Percentiles rank a stretch among this genome's conserved stretches.
Evolutionary conservation across 306 rosid genomes (phyloP).

Genomic region (Biancaea sappan): DNA sequence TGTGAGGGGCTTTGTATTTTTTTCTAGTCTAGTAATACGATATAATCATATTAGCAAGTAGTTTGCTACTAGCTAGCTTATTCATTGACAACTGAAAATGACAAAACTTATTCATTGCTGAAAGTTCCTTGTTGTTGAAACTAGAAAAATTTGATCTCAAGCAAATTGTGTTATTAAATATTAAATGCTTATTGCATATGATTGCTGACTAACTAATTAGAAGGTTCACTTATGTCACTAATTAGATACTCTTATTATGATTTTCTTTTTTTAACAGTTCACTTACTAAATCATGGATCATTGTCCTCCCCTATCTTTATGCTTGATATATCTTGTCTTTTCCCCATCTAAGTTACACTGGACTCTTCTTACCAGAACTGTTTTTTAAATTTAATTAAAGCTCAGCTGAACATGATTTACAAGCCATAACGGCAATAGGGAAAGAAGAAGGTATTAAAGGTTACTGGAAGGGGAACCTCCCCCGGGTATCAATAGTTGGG

Average conservation of each 20-base stretch:
- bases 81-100: too few species aligned
- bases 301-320: background rate
- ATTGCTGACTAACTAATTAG: constrained; percentile 3
- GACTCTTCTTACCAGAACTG: constrained; percentile 18
- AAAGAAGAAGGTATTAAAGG: constrained; percentile 87
- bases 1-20: background rate
- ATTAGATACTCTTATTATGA: too few species aligned
- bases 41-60: background rate
- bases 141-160: background rate
- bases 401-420: constrained; percentile 34
- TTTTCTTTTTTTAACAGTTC: too few species aligned
- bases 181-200: background rate
- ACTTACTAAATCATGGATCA: too few species aligned
- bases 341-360: background rate
- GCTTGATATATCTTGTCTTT: constrained; percentile 23
- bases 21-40: background rate
- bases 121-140: constrained; percentile 7
- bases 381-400: constrained; percentile 13
- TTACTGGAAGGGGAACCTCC: constrained; percentile 94
- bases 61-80: too few species aligned
- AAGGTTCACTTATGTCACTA: constrained; percentile 17
- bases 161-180: background rate
- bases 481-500: too few species aligned
- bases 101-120: background rate
- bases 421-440: constrained; percentile 81